phyloP scores from a whole-genome alignment of 345 rosid species.

The Salix koriyanagi region DNA sequence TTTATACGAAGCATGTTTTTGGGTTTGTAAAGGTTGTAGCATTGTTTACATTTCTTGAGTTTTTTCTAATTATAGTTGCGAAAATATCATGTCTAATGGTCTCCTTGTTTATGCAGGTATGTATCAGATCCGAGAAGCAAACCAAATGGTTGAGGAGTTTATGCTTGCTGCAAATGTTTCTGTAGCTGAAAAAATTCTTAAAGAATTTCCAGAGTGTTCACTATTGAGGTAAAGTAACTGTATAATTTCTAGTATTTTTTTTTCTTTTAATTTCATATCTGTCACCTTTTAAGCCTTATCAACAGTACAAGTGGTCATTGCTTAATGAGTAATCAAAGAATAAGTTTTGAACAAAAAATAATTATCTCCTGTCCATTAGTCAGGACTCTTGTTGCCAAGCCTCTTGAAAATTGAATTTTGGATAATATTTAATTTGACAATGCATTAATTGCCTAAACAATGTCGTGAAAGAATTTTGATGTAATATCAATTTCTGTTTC shows the following conservation, averaged over 20 bases:
- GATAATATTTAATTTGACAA: not conserved
- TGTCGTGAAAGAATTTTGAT: not conserved
- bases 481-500: not conserved
- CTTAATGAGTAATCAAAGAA: no score
- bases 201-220: constrained; percentile 61
- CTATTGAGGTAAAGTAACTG: constrained; percentile 52
- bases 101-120: constrained; percentile 54
- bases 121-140: constrained; percentile 99
- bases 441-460: not conserved
- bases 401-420: not conserved
- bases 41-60: no score
- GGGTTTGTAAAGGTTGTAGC: not conserved
- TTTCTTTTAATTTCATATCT: not conserved
- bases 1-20: not conserved
- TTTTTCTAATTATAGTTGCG: no score
- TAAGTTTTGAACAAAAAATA: not conserved
- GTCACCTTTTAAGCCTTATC: not conserved
- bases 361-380: not conserved
- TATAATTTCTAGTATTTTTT: not conserved
- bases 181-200: constrained; percentile 51
- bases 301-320: not conserved
- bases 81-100: not conserved
- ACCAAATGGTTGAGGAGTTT: constrained; percentile 99
- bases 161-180: constrained; percentile 99
- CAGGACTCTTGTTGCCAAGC: not conserved